These are phyloP conservation scores for Mortierella sp. DNA, from an alignment of 371 early-diverging fungal genomes.

Conservation along the genomic window DNA sequence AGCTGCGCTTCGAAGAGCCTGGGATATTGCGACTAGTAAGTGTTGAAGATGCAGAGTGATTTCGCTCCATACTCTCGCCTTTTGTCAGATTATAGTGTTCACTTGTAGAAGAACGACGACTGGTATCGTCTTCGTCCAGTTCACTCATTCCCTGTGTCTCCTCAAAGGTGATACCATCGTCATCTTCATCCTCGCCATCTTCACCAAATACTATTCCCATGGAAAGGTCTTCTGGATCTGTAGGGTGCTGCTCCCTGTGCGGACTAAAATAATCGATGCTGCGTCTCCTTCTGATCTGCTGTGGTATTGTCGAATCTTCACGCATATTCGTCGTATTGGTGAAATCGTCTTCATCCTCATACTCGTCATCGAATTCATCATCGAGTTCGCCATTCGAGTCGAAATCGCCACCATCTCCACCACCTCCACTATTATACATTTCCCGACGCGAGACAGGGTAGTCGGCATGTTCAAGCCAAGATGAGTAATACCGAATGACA, in stretches of 20 bases:
- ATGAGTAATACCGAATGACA: conserved; percentile 93
- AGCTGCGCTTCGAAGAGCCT: not conserved
- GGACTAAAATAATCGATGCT: conserved; percentile 40
- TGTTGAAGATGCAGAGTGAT: conserved; percentile 41
- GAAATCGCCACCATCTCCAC: conserved; percentile 18
- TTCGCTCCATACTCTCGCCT: conserved; percentile 38
- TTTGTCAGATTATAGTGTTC: not conserved
- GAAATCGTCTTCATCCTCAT: conserved; percentile 49
- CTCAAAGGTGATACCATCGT: conserved; percentile 26
- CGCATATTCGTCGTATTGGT: conserved; percentile 36
- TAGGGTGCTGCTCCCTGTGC: conserved; percentile 32
- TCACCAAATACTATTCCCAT: conserved; percentile 55
- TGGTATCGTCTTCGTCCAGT: conserved; percentile 1
- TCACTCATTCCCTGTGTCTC: conserved; percentile 21
- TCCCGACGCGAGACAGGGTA: conserved; percentile 39
- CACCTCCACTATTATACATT: conserved; percentile 15
- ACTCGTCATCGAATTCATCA: conserved; percentile 53
- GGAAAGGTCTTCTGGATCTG: conserved; percentile 42
- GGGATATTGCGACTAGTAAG: conserved; percentile 38
- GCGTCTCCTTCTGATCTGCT: conserved; percentile 18
- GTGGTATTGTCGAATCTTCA: conserved; percentile 4
- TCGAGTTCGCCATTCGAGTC: conserved; percentile 48
- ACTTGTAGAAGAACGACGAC: not conserved
- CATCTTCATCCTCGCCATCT: conserved; percentile 23
- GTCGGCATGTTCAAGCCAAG: conserved; percentile 89